Evolutionary conservation across 768 basidiomycete genomes (phyloP), one percentile per base, ranked within the genome.

Genomic region (Artomyces pyxidatus): DNA sequence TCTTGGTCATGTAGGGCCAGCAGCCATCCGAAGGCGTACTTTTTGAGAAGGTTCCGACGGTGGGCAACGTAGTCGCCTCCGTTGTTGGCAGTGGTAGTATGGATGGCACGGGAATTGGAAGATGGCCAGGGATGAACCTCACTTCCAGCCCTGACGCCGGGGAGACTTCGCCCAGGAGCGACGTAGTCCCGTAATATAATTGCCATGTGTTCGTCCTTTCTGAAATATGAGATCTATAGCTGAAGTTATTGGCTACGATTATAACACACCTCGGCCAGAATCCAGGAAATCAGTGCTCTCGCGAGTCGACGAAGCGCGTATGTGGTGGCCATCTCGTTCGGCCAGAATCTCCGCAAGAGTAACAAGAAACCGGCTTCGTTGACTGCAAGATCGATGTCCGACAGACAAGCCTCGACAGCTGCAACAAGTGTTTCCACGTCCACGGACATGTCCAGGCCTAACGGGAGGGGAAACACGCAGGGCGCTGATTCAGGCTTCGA

Each of bases 311-410:
- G 75, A 42, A 84, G 62, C 2, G 80, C 81, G 61, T 88, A 88
- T 29, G 82, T 78, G 12, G 88, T 83, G 37, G 79, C 73, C 63
- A 88, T 70, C 14, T 81, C 75, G 53, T 78, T 83, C 0, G 88
- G 88, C 81, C 82, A 88, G 53, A 87, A 77, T 57, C 80, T 74
- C 47, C 80, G 73, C 5, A 71, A 68, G n/a, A 92, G 68, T 14
- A 90, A 66, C 7, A 88, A 63, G 48, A 91, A 75, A 2, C 83
- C 88, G 30, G 74, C 69, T 63, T 92, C 89, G 57, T 88, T 87
- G 23, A 81, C 71, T 3, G 82, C 77, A 25, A 92, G 67, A 62
- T 89, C 81, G 22, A 88, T 60, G 57, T 88, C 85, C 5, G 71
- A 68, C 21, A 92, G 68, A 56, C 81, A 84, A 4, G 77, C 75